Percentiles rank a stretch among this genome's conserved stretches.
Evolutionary conservation across 192 early-diverging fungal genomes (phyloP).

Genomic region (Entomortierella parvispora): DNA sequence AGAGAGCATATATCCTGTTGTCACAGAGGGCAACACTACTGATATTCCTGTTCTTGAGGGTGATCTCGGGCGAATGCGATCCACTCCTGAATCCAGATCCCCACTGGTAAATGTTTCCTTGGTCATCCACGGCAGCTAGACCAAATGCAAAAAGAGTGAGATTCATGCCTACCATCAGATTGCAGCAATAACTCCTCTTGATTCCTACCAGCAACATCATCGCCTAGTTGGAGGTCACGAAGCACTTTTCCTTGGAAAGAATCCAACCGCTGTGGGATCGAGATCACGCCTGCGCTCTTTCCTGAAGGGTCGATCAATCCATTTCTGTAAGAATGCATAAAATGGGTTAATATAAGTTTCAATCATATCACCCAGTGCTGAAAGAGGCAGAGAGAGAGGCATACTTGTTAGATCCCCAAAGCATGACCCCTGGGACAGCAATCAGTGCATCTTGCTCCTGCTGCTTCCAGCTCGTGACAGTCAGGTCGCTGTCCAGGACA

Average conservation of each 20-base stretch:
- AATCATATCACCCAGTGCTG: not conserved
- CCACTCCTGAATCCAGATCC: conserved; percentile 36
- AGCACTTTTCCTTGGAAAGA: conserved; percentile 32
- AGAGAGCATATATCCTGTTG: conserved; percentile 26
- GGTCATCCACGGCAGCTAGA: conserved; percentile 50
- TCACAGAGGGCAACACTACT: conserved; percentile 34
- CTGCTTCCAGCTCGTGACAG: conserved; percentile 51
- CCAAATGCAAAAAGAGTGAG: not conserved
- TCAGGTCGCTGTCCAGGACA: conserved; percentile 36
- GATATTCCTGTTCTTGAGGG: conserved; percentile 48
- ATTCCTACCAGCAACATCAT: conserved; percentile 39
- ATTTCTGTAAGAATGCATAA: conserved; percentile 2
- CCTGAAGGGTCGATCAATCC: conserved; percentile 39
- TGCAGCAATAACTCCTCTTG: not conserved
- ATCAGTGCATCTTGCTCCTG: conserved; percentile 34
- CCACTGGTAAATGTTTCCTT: conserved; percentile 57
- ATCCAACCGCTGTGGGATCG: conserved; percentile 34
- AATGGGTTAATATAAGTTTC: not conserved
- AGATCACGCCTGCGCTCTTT: conserved; percentile 39
- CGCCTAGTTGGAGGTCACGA: conserved; percentile 43
- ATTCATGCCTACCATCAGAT: not conserved
- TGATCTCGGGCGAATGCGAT: conserved; percentile 39
- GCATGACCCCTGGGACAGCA: conserved; percentile 31
- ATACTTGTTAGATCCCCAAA: conserved; percentile 54
- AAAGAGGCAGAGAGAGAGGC: too few species aligned